phyloP scores from a whole-genome alignment of 2,329 filamentous ascomycete species.

The Curvularia verruculosa region DNA sequence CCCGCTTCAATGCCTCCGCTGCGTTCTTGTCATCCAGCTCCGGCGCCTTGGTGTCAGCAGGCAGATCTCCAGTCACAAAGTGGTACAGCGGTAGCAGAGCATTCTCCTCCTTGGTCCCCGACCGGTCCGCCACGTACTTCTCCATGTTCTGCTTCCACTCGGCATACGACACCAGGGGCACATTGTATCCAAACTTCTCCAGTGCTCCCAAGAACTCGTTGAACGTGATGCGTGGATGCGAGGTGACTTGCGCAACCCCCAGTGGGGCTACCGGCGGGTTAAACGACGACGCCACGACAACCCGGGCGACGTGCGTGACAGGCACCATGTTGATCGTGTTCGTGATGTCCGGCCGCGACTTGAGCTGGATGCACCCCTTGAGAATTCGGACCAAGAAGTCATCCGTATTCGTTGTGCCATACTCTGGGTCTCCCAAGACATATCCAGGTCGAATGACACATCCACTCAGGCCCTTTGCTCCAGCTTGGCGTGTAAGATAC shows the following conservation, averaged over 20 bases:
- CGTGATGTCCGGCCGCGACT: slow-evolving; percentile 72
- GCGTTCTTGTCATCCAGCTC: slow-evolving; percentile 78
- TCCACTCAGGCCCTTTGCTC: slow-evolving; percentile 74
- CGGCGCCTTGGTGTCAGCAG: slow-evolving; percentile 70
- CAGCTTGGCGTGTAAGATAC: slow-evolving; percentile 77
- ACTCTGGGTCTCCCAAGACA: slow-evolving; percentile 73
- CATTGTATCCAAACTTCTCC: slow-evolving; percentile 73
- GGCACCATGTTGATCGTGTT: slow-evolving; percentile 93
- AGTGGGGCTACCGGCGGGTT: slow-evolving; percentile 63
- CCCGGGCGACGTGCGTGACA: slow-evolving; percentile 79
- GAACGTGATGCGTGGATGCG: slow-evolving; percentile 77
- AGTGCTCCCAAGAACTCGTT: slow-evolving; percentile 77
- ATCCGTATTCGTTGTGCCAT: slow-evolving; percentile 77
- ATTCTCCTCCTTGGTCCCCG: slow-evolving; percentile 68
- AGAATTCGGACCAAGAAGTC: slow-evolving; percentile 88
- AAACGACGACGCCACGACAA: slow-evolving; percentile 76
- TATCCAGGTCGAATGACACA: slow-evolving; percentile 84
- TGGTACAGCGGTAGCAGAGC: slow-evolving; percentile 75
- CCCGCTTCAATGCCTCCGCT: slow-evolving; percentile 65
- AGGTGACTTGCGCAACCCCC: slow-evolving; percentile 77
- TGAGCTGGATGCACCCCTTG: slow-evolving; percentile 86
- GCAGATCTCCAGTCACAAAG: slow-evolving; percentile 73
- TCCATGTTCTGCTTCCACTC: slow-evolving; percentile 73
- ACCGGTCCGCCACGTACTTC: slow-evolving; percentile 65
- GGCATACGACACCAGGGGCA: slow-evolving; percentile 69